Evolutionary conservation across 306 rosid species (phyloP).

Genomic region (Sicyos edulis): DNA sequence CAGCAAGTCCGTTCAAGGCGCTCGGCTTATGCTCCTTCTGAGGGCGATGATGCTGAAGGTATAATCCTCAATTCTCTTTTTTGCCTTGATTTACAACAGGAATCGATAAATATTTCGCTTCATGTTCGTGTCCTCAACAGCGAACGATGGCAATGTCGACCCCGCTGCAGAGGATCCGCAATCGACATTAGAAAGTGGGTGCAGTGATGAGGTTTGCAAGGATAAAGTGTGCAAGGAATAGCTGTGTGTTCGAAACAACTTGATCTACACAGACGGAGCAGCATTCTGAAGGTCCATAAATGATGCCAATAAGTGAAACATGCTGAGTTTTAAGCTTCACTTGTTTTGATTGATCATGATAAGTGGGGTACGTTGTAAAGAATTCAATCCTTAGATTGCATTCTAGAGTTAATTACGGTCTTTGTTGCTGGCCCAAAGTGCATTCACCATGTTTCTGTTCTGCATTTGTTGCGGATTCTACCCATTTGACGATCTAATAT

Average conservation of each 20-base stretch:
- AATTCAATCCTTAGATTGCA: slow-evolving; percentile 18
- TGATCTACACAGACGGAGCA: slow-evolving; percentile 11
- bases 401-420: background rate
- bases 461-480: background rate
- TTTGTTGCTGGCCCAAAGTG: background rate
- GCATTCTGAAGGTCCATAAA: slow-evolving; percentile 22
- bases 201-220: slow-evolving; percentile 26
- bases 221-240: slow-evolving; percentile 31
- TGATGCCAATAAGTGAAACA: slow-evolving; percentile 27
- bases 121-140: slow-evolving; percentile 25
- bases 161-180: slow-evolving; percentile 34
- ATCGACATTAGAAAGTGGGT: slow-evolving; percentile 25
- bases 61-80: slow-evolving; percentile 22
- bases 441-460: slow-evolving; percentile 12
- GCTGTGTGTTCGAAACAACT: slow-evolving; percentile 18
- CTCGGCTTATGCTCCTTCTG: slow-evolving; percentile 74
- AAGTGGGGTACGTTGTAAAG: slow-evolving; percentile 9
- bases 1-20: slow-evolving; percentile 84
- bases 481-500: too few relatives aligned
- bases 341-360: background rate
- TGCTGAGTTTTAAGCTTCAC: slow-evolving; percentile 22
- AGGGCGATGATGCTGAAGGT: slow-evolving; percentile 76
- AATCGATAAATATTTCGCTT: background rate
- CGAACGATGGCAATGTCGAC: slow-evolving; percentile 27
- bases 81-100: slow-evolving; percentile 8